Base-by-base conservation (phyloP, 805 yeast species). In the Ogataea henricii region DNA sequence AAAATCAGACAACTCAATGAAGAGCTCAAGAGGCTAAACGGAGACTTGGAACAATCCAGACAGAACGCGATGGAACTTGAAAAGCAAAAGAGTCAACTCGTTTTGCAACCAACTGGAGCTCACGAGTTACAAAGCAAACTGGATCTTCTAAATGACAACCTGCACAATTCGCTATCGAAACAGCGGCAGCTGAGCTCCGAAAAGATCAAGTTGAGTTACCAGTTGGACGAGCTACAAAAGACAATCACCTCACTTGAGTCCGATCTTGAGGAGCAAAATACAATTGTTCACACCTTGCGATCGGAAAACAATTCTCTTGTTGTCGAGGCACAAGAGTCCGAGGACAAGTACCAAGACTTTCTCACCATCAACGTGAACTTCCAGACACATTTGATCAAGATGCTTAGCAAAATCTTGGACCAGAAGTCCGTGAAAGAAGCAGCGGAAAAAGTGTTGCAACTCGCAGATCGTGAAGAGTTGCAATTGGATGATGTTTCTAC, bases 391-490 rank as follows among this genome's bases (percentile, higher is more conserved):
- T 59, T 82, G n/a, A 67, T 82, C 34, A 66, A 68, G 16, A 70
- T 78, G 1, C 74, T 83, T 47, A 73, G 77, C 33, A 74, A 76
- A 52, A 73, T 83, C 2, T 71, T 85, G 3, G 89, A 85, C 49
- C 78, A 77, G 44, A 57, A 71, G 3, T 83, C 89, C 0, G 72
- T 83, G 14, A 67, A 69, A n/a, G 87, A 82, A 46, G 85, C 89
- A 6, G 70, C 73, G 18, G 68, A 69, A 18, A 78, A 82, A 54
- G 64, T 83, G 23, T 69, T 72, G 6, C 68, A 70, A 45, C 54
- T 76, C 40, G 64, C 71, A 6, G 68, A 72, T 32, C 48, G 58
- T 30, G 60, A 57, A n/a, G 48, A 49, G 16, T 43, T 54, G 26
- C 54, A 52, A 36, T 51, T 60, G 30, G 62, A 58, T 33, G 55